A percentile compares a stretch with the other conserved stretches of the same genome.
Evolutionary conservation across 306 rosid species (phyloP).

Genomic region (Malus asiatica): DNA sequence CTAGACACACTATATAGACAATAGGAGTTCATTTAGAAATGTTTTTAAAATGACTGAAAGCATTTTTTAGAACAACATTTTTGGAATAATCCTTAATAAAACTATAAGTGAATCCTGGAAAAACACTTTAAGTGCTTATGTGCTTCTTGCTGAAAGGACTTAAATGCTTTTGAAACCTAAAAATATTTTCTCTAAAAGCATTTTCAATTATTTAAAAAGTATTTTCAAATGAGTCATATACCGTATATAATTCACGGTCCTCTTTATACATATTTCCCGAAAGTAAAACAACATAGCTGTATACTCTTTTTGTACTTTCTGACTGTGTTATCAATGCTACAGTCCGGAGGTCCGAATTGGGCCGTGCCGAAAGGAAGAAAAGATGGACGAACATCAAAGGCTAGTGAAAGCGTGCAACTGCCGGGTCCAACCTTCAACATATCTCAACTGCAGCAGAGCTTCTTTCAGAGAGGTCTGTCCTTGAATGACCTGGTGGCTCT

Average conservation of each 20-base stretch:
- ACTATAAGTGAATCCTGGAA: too few relatives aligned
- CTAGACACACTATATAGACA: too few relatives aligned
- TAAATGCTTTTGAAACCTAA: too few relatives aligned
- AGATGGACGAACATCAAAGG: conserved; percentile 72
- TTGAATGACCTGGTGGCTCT: conserved; percentile 48
- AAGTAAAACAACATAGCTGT: neutral
- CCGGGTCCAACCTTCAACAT: conserved; percentile 78
- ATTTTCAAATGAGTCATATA: accelerated
- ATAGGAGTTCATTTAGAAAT: too few relatives aligned
- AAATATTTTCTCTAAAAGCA: too few relatives aligned
- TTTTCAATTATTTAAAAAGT: accelerated
- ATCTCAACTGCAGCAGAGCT: conserved; percentile 43
- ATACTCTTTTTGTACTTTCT: neutral
- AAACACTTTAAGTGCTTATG: too few relatives aligned
- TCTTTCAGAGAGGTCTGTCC: conserved; percentile 44
- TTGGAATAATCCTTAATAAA: too few relatives aligned
- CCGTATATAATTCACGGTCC: too few relatives aligned
- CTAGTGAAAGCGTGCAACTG: conserved; percentile 57
- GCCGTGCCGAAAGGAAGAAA: conserved; percentile 52
- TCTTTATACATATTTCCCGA: neutral
- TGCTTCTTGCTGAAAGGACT: too few relatives aligned
- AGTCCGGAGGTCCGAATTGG: conserved; percentile 94
- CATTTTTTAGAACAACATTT: too few relatives aligned
- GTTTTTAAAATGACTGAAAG: too few relatives aligned
- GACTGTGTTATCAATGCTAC: conserved; percentile 6